Conservation (phyloP, 2,329 filamentous ascomycete genomes). For the Peltaster fructicola region DNA sequence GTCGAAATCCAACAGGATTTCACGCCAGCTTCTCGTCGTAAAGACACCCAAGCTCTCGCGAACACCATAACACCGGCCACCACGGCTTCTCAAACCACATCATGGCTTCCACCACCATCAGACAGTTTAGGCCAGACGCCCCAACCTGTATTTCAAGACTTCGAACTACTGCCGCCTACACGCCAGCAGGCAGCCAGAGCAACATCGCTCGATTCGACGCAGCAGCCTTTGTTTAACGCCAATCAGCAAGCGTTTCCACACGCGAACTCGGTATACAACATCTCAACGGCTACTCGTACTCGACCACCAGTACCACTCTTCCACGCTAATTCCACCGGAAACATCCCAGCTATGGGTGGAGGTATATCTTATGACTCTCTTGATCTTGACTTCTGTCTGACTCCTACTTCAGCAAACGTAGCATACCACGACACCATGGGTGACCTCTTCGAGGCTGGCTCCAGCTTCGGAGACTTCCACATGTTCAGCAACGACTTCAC, state of each 20-base stretch:
- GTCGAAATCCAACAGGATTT: constrained; percentile 7
- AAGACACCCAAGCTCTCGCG: constrained; percentile 30
- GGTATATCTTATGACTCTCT: constrained; percentile 30
- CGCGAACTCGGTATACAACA: constrained; percentile 39
- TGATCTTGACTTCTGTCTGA: constrained; percentile 9
- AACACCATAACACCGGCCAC: constrained; percentile 60
- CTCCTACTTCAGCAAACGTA: constrained; percentile 23
- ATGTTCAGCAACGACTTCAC: constrained; percentile 13
- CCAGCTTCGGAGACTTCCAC: constrained; percentile 10
- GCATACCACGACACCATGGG: constrained; percentile 29
- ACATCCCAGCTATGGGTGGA: constrained; percentile 35
- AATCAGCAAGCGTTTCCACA: constrained; percentile 34
- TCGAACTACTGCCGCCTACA: constrained; percentile 41
- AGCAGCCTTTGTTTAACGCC: constrained; percentile 39
- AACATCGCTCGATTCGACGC: constrained; percentile 35
- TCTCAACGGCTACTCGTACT: constrained; percentile 7
- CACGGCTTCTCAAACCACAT: constrained; percentile 57
- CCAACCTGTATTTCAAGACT: constrained; percentile 43
- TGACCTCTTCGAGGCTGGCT: constrained; percentile 20
- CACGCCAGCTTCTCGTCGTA: constrained; percentile 10
- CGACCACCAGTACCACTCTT: constrained; percentile 58
- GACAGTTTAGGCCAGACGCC: constrained; percentile 33
- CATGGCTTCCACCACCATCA: constrained; percentile 56
- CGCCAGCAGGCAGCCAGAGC: constrained; percentile 26
- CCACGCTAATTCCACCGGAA: constrained; percentile 26